phyloP scores from a whole-genome alignment of 2,329 filamentous ascomycete species.

The Epichloe baconii region DNA sequence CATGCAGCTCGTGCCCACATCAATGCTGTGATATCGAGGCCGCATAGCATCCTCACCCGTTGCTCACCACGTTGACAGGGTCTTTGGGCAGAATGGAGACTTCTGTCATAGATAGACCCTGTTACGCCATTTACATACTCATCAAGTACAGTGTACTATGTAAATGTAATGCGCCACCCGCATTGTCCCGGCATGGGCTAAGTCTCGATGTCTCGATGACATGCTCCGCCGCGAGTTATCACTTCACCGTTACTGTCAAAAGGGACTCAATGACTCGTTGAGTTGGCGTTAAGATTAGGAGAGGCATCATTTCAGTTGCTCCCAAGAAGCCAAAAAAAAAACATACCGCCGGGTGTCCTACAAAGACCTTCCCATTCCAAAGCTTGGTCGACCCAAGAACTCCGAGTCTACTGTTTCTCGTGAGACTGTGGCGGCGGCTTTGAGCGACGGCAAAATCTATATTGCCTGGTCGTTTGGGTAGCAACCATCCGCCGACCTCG shows the following conservation, averaged over 20 bases:
- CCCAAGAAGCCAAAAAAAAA: background rate
- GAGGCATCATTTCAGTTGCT: background rate
- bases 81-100: background rate
- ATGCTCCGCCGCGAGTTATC: background rate
- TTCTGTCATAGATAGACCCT: background rate
- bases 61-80: background rate
- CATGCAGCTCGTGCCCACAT: background rate
- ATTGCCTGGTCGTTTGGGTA: constrained; percentile 2
- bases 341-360: background rate
- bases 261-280: constrained; percentile 2
- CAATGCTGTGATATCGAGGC: background rate
- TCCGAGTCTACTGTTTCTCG: constrained; percentile 1
- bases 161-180: background rate
- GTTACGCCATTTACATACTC: background rate
- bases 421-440: constrained; percentile 6
- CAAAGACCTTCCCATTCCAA: background rate
- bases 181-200: background rate
- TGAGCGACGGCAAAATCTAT: constrained; percentile 4
- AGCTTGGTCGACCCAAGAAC: background rate
- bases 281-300: background rate
- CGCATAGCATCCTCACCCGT: background rate
- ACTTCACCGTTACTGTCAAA: background rate
- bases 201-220: background rate
- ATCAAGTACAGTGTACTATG: background rate
- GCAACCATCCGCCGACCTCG: background rate